Conservation (phyloP, 306 rosid genomes). For the Medicago ruthenica region DNA sequence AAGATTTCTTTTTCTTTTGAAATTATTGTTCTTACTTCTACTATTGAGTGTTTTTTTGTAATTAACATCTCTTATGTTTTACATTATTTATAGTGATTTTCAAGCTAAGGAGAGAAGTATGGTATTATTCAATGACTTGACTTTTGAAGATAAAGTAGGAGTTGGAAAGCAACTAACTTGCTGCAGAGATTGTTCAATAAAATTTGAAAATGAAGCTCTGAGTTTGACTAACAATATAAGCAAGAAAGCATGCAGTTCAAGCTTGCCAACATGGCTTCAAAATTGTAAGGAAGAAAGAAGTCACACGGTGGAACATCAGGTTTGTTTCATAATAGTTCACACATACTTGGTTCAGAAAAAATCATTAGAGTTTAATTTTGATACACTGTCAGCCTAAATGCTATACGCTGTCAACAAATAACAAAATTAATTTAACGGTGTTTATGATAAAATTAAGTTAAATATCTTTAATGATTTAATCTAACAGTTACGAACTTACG, state of each 20-base stretch:
- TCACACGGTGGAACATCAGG: slow-evolving; percentile 53
- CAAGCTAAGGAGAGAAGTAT: slow-evolving; percentile 54
- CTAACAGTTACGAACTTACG: background rate
- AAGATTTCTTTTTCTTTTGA: background rate
- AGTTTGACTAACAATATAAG: slow-evolving; percentile 40
- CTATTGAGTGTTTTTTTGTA: slow-evolving; percentile 1
- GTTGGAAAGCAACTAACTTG: slow-evolving; percentile 53
- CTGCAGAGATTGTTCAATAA: slow-evolving; percentile 55
- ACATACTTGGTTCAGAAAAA: background rate
- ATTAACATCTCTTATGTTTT: slow-evolving; percentile 19
- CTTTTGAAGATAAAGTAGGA: slow-evolving; percentile 41
- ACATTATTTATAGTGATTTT: slow-evolving; percentile 48
- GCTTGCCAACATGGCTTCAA: slow-evolving; percentile 78
- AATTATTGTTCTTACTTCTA: background rate
- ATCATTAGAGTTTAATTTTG: background rate
- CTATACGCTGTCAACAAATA: too few species aligned
- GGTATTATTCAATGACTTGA: slow-evolving; percentile 45
- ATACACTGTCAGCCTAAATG: too few species aligned
- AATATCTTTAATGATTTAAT: background rate
- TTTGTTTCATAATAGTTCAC: slow-evolving; percentile 3
- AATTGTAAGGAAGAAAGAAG: slow-evolving; percentile 61
- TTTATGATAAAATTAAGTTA: background rate
- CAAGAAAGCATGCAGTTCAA: slow-evolving; percentile 49
- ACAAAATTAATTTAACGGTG: too few species aligned
- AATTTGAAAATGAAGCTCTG: slow-evolving; percentile 61